These are phyloP conservation scores for Penicillium capsulatum DNA, from an alignment of 2,329 filamentous ascomycete genomes.

Conservation along the genomic window DNA sequence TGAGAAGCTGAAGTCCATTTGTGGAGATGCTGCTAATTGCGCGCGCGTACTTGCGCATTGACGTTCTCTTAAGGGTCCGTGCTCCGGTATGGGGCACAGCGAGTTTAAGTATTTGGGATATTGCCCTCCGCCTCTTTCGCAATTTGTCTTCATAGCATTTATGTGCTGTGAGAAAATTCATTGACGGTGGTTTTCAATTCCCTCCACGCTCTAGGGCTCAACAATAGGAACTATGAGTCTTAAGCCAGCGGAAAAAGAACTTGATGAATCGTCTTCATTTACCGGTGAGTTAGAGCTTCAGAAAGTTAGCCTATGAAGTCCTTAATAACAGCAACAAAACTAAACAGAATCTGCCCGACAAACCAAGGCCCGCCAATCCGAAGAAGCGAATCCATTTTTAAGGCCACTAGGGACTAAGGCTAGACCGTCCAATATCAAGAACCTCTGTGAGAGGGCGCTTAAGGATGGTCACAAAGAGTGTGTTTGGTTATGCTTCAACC, in stretches of 20 bases:
- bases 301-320: background rate
- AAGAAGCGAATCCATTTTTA: background rate
- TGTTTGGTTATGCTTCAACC: constrained; percentile 4
- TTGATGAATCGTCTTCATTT: background rate
- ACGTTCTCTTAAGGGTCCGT: background rate
- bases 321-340: background rate
- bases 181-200: background rate
- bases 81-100: background rate
- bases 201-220: background rate
- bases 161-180: background rate
- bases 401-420: background rate
- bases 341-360: background rate
- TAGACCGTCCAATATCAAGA: constrained; percentile 5
- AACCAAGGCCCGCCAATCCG: background rate
- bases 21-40: background rate
- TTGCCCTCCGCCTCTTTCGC: background rate
- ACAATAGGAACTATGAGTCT: background rate
- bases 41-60: background rate
- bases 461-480: constrained; percentile 3
- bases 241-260: background rate
- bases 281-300: background rate
- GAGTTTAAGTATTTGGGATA: background rate
- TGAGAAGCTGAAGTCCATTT: background rate
- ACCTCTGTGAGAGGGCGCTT: constrained; percentile 3
- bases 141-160: background rate